Evolutionary conservation across 495 filamentous ascomycete species (phyloP), one percentile per base, ranked within the genome.

Genomic region (Podospora tetraspora): DNA sequence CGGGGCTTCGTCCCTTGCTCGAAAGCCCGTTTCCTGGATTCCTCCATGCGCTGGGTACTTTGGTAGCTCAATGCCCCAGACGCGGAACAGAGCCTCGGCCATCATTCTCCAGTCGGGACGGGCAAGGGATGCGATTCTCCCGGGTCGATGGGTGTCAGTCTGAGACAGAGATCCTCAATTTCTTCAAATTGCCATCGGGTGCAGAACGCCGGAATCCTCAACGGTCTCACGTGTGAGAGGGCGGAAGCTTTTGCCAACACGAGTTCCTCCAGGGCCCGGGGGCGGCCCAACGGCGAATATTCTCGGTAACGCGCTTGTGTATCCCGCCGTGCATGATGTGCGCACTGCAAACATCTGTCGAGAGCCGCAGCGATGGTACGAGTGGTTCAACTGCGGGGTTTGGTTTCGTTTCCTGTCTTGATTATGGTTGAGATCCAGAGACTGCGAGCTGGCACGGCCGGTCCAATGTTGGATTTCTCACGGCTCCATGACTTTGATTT

Each of bases 331-430:
- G 43, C 43, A n/a, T 52, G 43, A 52, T 19, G 43, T 52, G 16
- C 43, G 43, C 43, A 52, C n/a, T 29, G 59, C 59, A 29, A 61
- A 61, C 63, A 56, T 58, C 11, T 21, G 12, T 52, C 22, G 22
- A 37, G 37, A 64, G 37, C 62, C 62, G 27, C 63, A 34, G 22
- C 25, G 25, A 59, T 11, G 22, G 57, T 7, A 24, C 21, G 27
- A 1, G 24, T 25, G 37, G 63, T 30, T 58, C 32, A 22, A 24
- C 57, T 58, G 63, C 63, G 63, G 63, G 63, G 56, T 59, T 58
- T 32, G 61, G 63, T 65, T 59, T 65, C 56, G 63, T 65, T 65
- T 65, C 52, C 63, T 27, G 27, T 37, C 19, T 32, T 25, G 30
- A 61, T 25, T 12, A 29, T 61, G 59, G 59, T 29, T 6, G 61